A percentile compares a stretch with the other conserved stretches of the same genome.
phyloP scores from a whole-genome alignment of 768 basidiomycete species.

The Dentipellis fragilis region DNA sequence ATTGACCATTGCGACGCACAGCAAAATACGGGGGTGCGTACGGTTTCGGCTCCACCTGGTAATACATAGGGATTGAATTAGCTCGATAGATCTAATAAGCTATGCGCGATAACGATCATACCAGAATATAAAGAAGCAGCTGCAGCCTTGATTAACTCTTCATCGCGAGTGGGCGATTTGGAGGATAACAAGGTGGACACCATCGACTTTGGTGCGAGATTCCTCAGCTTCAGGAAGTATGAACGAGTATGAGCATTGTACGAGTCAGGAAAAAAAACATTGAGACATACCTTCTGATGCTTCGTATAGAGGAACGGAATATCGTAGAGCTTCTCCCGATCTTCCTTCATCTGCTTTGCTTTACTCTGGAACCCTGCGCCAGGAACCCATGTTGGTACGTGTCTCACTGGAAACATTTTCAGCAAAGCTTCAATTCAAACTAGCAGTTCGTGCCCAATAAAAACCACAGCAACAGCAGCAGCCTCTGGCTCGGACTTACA shows the following conservation, averaged over 20 bases:
- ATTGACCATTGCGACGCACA: no score
- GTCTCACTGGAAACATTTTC: slow-evolving; percentile 25
- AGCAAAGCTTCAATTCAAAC: no score
- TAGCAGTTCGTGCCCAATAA: no score
- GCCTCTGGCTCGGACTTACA: not conserved
- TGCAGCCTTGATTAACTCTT: not conserved
- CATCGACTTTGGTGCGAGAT: not conserved
- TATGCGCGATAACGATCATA: not conserved
- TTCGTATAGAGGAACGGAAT: slow-evolving; percentile 51
- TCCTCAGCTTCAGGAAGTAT: not conserved
- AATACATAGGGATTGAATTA: no score
- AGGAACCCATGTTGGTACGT: slow-evolving; percentile 58
- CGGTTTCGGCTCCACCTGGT: no score
- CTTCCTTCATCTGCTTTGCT: slow-evolving; percentile 50
- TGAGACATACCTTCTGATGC: slow-evolving; percentile 39
- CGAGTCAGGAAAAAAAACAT: slow-evolving; percentile 6
- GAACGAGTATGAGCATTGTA: not conserved
- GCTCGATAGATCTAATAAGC: no score
- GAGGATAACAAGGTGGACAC: not conserved
- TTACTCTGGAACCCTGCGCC: slow-evolving; percentile 57
- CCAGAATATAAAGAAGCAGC: slow-evolving; percentile 1
- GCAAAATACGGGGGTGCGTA: no score
- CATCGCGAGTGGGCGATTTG: not conserved
- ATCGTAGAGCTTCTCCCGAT: slow-evolving; percentile 56
- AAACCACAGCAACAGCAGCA: no score